Evolutionary conservation across 148 eudicot genomes (phyloP), one percentile per base, ranked within the genome.

Genomic region (Selenicereus undatus): DNA sequence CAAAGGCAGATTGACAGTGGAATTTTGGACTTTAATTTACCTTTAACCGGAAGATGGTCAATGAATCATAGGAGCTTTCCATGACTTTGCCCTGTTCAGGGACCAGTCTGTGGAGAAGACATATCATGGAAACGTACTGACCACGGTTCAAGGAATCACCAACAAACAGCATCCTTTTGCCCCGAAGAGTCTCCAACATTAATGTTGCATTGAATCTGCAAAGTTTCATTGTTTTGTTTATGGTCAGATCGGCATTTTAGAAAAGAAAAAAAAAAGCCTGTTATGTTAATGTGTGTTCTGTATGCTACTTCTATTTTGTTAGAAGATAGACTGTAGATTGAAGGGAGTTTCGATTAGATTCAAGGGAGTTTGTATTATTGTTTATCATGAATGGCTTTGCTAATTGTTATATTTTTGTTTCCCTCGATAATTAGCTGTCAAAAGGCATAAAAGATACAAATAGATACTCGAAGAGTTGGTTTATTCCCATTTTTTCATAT

Each of bases 121-220:
- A 96, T 32, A 96, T 82, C 93, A 96, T 75, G 77, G 99, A 96
- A 24, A 89, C 85, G 26, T 75, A 92, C 65, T 93, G 98, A 32
- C 97, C 97, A 27, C 98, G 80, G 83, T 96, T 96, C n/a, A 96
- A 84, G 54, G 99, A 96, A 81, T 96, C 98, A 0, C 99, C 99
- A 18, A 93, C 98, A 69, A 91, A 96, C 86, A 96, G 78, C 97
- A 96, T 87, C 77, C 91, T 89, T 83, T 96, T 96, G 36, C 90
- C 91, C 74, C 97, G 84, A 16, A 96, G 95, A 64, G 90, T 82
- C 86, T 96, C 98, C 83, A 96, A 86, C 99, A 96, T 93, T 64
- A 92, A 52, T 39, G 91, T 91, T 12, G 98, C 99, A 81, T 96
- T 93, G 87, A 96, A 96, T 73, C 98, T 96, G 91, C 78, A 64